phyloP scores from a whole-genome alignment of 495 filamentous ascomycete genomes.

The Aspergillus ellipticus region DNA sequence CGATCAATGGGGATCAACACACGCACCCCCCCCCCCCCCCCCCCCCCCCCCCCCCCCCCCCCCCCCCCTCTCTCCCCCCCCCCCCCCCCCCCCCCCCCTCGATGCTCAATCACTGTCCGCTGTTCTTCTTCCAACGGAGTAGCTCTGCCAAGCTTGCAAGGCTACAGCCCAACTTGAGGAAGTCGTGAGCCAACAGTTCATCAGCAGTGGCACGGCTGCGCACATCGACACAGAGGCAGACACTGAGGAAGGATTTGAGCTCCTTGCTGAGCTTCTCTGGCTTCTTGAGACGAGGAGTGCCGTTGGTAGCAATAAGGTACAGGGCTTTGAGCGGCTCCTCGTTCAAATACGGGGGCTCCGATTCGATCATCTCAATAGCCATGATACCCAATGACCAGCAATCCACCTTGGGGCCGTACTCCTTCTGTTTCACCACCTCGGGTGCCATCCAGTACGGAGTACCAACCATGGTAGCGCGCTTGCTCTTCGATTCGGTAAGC shows the following conservation, averaged over 20 bases:
- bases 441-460: slow-evolving; percentile 99
- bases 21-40: no score
- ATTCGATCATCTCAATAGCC: slow-evolving; percentile 99
- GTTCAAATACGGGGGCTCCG: slow-evolving; percentile 94
- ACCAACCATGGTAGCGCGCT: slow-evolving; percentile 98
- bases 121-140: slow-evolving; percentile 62
- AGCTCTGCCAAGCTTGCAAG: slow-evolving; percentile 78
- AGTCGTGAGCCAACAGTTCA: slow-evolving; percentile 81
- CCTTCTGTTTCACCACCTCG: slow-evolving; percentile 98
- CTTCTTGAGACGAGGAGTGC: slow-evolving; percentile 94
- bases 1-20: slow-evolving; percentile 1
- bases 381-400: slow-evolving; percentile 99
- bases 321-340: slow-evolving; percentile 95
- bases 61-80: no score
- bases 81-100: no score
- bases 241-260: slow-evolving; percentile 90
- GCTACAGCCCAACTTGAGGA: slow-evolving; percentile 65
- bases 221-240: slow-evolving; percentile 94
- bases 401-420: slow-evolving; percentile 96
- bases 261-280: slow-evolving; percentile 95
- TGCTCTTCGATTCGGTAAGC: slow-evolving; percentile 92
- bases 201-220: slow-evolving; percentile 87
- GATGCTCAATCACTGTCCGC: slow-evolving; percentile 30
- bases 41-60: no score
- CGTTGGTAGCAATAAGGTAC: slow-evolving; percentile 96